Evolutionary conservation across 2,329 filamentous ascomycete species (phyloP).

Genomic region (Cordyceps cateniannulata): DNA sequence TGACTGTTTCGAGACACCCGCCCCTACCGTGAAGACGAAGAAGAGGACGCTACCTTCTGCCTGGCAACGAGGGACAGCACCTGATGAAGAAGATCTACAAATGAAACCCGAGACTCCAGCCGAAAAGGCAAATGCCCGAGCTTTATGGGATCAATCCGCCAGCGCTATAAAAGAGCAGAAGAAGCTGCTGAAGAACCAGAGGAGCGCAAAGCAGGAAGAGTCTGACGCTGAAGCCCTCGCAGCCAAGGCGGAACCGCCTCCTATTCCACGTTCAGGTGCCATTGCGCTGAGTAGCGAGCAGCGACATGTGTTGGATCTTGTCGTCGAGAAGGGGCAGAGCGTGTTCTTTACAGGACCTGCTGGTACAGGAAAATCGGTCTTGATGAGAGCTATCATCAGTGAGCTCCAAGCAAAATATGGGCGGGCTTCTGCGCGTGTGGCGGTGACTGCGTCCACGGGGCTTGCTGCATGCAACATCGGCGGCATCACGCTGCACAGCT

Average conservation of each 20-base stretch:
- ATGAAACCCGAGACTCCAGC: slow-evolving; percentile 16
- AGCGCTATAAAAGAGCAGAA: slow-evolving; percentile 73
- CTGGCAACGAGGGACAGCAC: slow-evolving; percentile 30
- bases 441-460: slow-evolving; percentile 92
- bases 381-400: slow-evolving; percentile 86
- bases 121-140: slow-evolving; percentile 21
- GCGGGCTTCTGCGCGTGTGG: slow-evolving; percentile 74
- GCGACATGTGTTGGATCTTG: slow-evolving; percentile 72
- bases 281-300: slow-evolving; percentile 83
- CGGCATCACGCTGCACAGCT: slow-evolving; percentile 92
- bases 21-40: slow-evolving; percentile 37
- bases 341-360: slow-evolving; percentile 98
- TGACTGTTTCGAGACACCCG: slow-evolving; percentile 20
- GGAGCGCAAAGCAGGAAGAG: slow-evolving; percentile 25
- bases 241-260: slow-evolving; percentile 25
- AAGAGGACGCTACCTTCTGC: slow-evolving; percentile 54
- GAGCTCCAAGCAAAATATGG: slow-evolving; percentile 70
- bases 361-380: slow-evolving; percentile 91
- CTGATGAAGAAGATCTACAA: slow-evolving; percentile 27
- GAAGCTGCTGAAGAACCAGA: slow-evolving; percentile 61
- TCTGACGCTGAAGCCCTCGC: slow-evolving; percentile 35
- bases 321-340: slow-evolving; percentile 73
- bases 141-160: slow-evolving; percentile 65
- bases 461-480: slow-evolving; percentile 95
- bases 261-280: slow-evolving; percentile 35